phyloP scores from a whole-genome alignment of 2,329 filamentous ascomycete genomes.

The Neonectria magnoliae region DNA sequence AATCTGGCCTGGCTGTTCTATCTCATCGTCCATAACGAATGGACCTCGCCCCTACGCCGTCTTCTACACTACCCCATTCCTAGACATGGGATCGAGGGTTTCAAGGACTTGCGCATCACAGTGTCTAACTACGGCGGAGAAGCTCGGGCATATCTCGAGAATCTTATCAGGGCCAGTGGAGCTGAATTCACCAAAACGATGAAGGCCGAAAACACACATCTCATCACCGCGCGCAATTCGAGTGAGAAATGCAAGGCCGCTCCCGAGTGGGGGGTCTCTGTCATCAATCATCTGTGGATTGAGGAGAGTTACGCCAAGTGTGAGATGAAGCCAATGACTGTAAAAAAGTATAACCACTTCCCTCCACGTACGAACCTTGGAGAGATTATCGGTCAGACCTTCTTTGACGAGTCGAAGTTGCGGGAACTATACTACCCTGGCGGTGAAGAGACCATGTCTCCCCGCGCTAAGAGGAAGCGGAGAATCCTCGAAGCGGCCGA shows the following conservation, averaged over 20 bases:
- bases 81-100: slow-evolving; percentile 79
- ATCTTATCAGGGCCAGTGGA: slow-evolving; percentile 84
- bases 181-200: slow-evolving; percentile 94
- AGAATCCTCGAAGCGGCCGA: slow-evolving; percentile 61
- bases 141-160: slow-evolving; percentile 91
- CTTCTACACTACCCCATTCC: slow-evolving; percentile 92
- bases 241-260: slow-evolving; percentile 96
- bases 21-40: slow-evolving; percentile 87
- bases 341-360: slow-evolving; percentile 84
- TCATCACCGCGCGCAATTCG: slow-evolving; percentile 87
- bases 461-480: slow-evolving; percentile 58
- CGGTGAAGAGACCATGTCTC: slow-evolving; percentile 56
- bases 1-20: slow-evolving; percentile 95
- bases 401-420: slow-evolving; percentile 72
- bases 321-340: slow-evolving; percentile 76
- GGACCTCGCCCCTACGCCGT: slow-evolving; percentile 84
- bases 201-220: slow-evolving; percentile 94
- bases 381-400: slow-evolving; percentile 91
- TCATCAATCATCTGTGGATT: slow-evolving; percentile 96
- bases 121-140: slow-evolving; percentile 97
- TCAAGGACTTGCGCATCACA: slow-evolving; percentile 80
- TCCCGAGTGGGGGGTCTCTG: slow-evolving; percentile 88
- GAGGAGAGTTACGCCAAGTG: slow-evolving; percentile 97
- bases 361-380: slow-evolving; percentile 89
- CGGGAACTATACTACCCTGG: slow-evolving; percentile 77